Percentiles rank a stretch among this genome's conserved stretches.
Evolutionary conservation across 2,329 filamentous ascomycete genomes (phyloP).

Genomic region (Dothideomycetes sp.): DNA sequence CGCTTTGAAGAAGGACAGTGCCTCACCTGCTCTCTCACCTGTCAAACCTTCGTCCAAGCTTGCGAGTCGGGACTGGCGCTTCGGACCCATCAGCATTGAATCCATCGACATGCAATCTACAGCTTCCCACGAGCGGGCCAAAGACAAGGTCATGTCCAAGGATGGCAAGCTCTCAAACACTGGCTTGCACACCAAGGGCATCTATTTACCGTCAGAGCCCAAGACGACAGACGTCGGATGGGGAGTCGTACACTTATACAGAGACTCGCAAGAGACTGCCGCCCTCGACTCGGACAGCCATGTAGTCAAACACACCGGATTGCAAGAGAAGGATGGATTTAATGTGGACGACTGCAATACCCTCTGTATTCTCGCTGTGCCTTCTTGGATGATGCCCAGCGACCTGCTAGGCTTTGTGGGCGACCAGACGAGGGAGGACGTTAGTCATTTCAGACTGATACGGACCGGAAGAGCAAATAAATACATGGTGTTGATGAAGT

Average conservation of each 20-base stretch:
- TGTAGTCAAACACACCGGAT: constrained; percentile 8
- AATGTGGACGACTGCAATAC: constrained; percentile 65
- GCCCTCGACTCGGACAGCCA: constrained; percentile 36
- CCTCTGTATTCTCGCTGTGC: constrained; percentile 86
- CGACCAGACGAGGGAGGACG: constrained; percentile 71
- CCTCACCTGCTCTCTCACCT: constrained; percentile 20
- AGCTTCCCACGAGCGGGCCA: constrained; percentile 8
- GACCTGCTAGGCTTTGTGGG: constrained; percentile 90
- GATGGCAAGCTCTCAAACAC: constrained; percentile 40
- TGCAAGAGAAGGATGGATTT: constrained; percentile 18
- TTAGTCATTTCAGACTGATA: constrained; percentile 91
- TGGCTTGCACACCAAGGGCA: constrained; percentile 72
- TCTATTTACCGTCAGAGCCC: constrained; percentile 60
- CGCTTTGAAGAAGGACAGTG: constrained; percentile 21
- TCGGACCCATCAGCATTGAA: constrained; percentile 66
- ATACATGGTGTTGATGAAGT: constrained; percentile 94
- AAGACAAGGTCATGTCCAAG: constrained; percentile 22
- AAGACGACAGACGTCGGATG: constrained; percentile 71
- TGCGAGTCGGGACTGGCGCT: constrained; percentile 63
- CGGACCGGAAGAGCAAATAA: constrained; percentile 79
- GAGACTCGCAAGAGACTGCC: constrained; percentile 66
- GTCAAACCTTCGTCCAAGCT: constrained; percentile 32
- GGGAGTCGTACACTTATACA: constrained; percentile 89
- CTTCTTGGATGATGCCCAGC: constrained; percentile 81
- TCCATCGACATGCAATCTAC: constrained; percentile 60